phyloP scores from a whole-genome alignment of 164 flowering plant genomes.

The Berberis thunbergii region DNA sequence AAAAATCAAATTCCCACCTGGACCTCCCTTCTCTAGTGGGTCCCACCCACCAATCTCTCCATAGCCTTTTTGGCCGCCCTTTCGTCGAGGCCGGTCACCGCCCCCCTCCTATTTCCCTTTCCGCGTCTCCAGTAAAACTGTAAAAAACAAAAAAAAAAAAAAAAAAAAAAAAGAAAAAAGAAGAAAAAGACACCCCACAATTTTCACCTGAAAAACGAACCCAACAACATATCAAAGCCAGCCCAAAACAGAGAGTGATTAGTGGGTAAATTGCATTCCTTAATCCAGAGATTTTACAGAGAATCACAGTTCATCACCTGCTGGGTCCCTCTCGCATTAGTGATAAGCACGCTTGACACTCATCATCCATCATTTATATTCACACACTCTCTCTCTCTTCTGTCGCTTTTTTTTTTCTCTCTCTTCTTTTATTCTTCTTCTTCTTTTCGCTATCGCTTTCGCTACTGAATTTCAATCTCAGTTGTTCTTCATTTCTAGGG shows the following conservation, averaged over 20 bases:
- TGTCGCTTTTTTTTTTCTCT: slow-evolving; percentile 14
- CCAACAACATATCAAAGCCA: too few species aligned
- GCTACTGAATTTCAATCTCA: not conserved
- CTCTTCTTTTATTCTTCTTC: not conserved
- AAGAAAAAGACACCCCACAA: too few species aligned
- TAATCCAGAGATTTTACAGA: slow-evolving; percentile 3
- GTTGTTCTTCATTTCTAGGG: not conserved
- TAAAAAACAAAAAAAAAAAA: not conserved
- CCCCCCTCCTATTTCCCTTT: too few species aligned
- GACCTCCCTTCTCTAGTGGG: too few species aligned
- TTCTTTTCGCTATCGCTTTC: not conserved
- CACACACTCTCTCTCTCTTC: slow-evolving; percentile 24
- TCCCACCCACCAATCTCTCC: too few species aligned
- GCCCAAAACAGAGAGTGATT: not conserved
- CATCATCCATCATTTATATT: slow-evolving; percentile 33
- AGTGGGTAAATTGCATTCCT: too few species aligned
- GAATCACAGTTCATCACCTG: slow-evolving; percentile 34
- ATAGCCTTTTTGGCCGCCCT: too few species aligned
- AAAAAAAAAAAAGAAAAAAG: too few species aligned
- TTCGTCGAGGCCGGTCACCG: too few species aligned
- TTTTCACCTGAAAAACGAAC: too few species aligned
- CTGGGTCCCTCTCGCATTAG: slow-evolving; percentile 28
- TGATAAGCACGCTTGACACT: slow-evolving; percentile 73
- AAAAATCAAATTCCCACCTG: too few species aligned
- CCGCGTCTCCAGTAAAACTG: too few species aligned